phyloP scores from a whole-genome alignment of 371 early-diverging fungal genomes.

The Syncephalastrum racemosum region DNA sequence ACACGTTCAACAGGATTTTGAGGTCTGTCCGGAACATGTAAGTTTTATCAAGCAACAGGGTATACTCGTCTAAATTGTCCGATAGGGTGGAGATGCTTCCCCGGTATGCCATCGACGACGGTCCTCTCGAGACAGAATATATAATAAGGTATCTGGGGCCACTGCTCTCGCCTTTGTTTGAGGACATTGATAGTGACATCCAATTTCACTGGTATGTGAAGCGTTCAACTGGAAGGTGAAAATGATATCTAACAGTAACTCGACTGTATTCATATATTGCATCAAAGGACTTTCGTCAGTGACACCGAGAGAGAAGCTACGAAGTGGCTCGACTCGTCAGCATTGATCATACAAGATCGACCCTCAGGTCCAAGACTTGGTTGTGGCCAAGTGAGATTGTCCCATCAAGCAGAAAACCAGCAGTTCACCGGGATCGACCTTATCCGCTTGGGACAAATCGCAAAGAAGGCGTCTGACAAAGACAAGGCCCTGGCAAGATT shows the following conservation, averaged over 20 bases:
- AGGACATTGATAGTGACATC: slow-evolving; percentile 7
- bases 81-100: slow-evolving; percentile 20
- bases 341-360: slow-evolving; percentile 19
- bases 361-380: slow-evolving; percentile 13
- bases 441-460: slow-evolving; percentile 16
- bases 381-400: slow-evolving; percentile 21
- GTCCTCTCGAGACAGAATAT: slow-evolving; percentile 21
- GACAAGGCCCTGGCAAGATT: slow-evolving; percentile 16
- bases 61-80: slow-evolving; percentile 9
- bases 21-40: slow-evolving; percentile 9
- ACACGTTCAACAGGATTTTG: too few species aligned
- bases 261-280: too few species aligned
- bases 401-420: slow-evolving; percentile 25
- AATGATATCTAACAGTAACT: too few species aligned
- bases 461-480: slow-evolving; percentile 21
- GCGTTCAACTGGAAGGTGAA: too few species aligned
- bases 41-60: not conserved
- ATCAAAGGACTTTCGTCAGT: slow-evolving; percentile 21
- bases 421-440: slow-evolving; percentile 16
- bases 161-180: slow-evolving; percentile 11
- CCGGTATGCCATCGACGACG: slow-evolving; percentile 11
- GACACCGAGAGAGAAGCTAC: slow-evolving; percentile 13
- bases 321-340: slow-evolving; percentile 22
- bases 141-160: slow-evolving; percentile 17
- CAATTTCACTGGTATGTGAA: slow-evolving; percentile 14